Conservation (phyloP, 2,329 filamentous ascomycete species). For the Grosmannia huntii region DNA sequence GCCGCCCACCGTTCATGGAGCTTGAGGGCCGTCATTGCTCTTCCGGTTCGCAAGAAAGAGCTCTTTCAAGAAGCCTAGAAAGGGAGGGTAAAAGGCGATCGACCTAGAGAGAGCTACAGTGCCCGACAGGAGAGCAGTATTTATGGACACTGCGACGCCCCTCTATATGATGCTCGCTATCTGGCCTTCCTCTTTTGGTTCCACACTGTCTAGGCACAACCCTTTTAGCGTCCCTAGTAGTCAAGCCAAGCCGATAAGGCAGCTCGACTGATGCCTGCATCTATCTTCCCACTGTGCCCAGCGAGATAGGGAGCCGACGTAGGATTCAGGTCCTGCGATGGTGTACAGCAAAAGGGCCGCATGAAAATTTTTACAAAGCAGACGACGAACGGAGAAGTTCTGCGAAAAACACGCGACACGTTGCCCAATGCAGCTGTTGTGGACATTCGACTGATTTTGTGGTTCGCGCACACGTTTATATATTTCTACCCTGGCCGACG, state of each 20-base stretch:
- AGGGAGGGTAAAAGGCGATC: background rate
- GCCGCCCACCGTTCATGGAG: slow-evolving; percentile 24
- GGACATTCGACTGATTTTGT: too few relatives aligned
- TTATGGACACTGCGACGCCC: background rate
- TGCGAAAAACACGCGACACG: too few relatives aligned
- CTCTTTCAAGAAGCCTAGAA: background rate
- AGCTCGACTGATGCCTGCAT: background rate
- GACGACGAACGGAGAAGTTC: background rate
- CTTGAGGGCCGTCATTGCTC: background rate
- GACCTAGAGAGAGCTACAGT: too few relatives aligned
- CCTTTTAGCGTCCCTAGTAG: background rate
- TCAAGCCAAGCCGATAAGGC: background rate
- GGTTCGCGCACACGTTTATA: too few relatives aligned
- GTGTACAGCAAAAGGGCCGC: background rate
- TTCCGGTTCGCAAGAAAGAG: background rate
- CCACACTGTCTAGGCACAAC: background rate
- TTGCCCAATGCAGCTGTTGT: too few relatives aligned
- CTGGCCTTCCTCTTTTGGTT: background rate
- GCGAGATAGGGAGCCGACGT: background rate
- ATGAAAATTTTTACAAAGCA: background rate
- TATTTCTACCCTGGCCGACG: background rate
- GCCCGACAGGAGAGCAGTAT: background rate
- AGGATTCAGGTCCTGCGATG: background rate
- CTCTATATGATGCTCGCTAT: background rate
- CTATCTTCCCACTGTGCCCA: background rate